A percentile compares a stretch with the other conserved stretches of the same genome.
Evolutionary conservation across 139 green algal genomes (phyloP).

Genomic region (Chloropicon primus): DNA sequence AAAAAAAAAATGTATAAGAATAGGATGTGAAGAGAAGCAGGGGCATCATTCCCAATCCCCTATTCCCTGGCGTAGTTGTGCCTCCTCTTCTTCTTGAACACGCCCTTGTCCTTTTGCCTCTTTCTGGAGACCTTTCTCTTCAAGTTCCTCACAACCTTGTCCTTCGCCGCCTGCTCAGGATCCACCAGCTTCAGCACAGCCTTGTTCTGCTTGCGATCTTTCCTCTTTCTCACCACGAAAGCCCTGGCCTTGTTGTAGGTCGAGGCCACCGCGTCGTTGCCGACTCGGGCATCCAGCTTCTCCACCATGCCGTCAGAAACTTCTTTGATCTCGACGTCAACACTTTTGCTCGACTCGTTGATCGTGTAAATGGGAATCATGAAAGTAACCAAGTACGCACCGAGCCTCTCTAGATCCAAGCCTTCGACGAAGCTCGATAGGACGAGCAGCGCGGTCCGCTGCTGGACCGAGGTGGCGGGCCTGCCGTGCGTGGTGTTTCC

Average conservation of each 20-base stretch:
- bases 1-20: neutral
- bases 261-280: neutral
- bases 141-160: neutral
- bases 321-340: neutral
- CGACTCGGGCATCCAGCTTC: neutral
- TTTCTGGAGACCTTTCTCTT: neutral
- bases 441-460: neutral
- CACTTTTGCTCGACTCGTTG: neutral
- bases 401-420: neutral
- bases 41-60: no score
- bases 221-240: neutral
- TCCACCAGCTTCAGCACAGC: neutral
- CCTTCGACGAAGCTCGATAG: neutral
- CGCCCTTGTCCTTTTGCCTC: neutral
- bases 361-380: neutral
- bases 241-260: neutral
- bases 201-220: neutral
- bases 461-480: neutral
- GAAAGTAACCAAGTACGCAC: neutral
- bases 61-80: neutral
- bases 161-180: neutral
- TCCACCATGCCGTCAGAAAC: neutral
- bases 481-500: neutral
- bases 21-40: no score
- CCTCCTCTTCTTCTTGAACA: neutral